Evolutionary conservation across 2,329 filamentous ascomycete genomes (phyloP).

Genomic region (Fusarium sp.): DNA sequence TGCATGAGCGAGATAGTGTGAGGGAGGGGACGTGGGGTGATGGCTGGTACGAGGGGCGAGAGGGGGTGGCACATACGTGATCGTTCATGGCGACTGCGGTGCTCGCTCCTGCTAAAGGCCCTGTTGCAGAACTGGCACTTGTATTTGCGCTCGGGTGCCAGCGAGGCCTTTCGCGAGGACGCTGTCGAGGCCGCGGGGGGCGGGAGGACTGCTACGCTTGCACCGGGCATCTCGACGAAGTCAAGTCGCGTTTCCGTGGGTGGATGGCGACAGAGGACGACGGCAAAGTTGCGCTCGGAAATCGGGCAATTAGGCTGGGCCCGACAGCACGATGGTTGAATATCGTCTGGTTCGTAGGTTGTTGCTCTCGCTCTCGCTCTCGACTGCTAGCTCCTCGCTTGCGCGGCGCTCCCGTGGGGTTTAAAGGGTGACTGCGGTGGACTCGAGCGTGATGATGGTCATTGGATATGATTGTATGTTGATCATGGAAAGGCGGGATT

Average conservation of each 20-base stretch:
- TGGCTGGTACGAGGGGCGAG: conserved; percentile 14
- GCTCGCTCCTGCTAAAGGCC: conserved; percentile 97
- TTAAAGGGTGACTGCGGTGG: conserved; percentile 76
- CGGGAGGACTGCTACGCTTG: conserved; percentile 73
- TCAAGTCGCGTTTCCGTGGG: conserved; percentile 48
- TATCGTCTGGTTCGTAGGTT: conserved; percentile 58
- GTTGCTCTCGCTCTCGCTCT: conserved; percentile 50
- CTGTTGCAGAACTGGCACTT: conserved; percentile 99
- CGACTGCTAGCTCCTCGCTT: conserved; percentile 64
- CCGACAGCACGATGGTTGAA: conserved; percentile 68
- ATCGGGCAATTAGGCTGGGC: conserved; percentile 43
- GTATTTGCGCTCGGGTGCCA: conserved; percentile 96
- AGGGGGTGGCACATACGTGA: conserved; percentile 80
- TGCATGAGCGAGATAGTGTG: conserved; percentile 8
- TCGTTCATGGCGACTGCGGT: conserved; percentile 95
- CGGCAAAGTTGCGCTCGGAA: conserved; percentile 41
- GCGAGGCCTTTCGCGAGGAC: conserved; percentile 78
- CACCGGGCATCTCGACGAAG: conserved; percentile 73
- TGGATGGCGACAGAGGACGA: conserved; percentile 40
- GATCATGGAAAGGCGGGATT: conserved; percentile 57
- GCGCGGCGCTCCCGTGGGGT: conserved; percentile 74
- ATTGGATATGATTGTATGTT: conserved; percentile 60
- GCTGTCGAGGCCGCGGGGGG: conserved; percentile 75
- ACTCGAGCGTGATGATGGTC: conserved; percentile 63
- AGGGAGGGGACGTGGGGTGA: conserved; percentile 18